Evolutionary conservation across 2,329 filamentous ascomycete species (phyloP), one percentile per base, ranked within the genome.

Genomic region (Dothideomycetes sp.): DNA sequence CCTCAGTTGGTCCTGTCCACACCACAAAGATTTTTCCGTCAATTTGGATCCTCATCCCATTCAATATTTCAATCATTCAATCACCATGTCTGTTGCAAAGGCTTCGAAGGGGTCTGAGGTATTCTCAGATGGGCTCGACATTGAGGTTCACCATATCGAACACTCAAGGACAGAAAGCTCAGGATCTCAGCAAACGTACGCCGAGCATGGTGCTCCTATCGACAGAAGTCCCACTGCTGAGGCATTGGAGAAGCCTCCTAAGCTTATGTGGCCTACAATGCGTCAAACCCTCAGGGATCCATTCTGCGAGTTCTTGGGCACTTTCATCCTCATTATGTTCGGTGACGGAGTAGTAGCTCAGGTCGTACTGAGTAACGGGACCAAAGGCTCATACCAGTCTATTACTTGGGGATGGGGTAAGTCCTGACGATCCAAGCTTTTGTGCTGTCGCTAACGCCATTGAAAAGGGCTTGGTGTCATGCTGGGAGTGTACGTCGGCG

Each of bases 261-360:
- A 62, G 18, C 51, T 70, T 4, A 50, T 58, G 18, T 82, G 78
- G 79, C 69, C 63, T 33, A 64, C 63, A 27, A 58, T 76, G 19
- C 67, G 78, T 30, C 59, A 64, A 15, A 50, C 59, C 19, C 62
- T 73, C 25, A 68, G 71, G 44, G 77, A 82, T 47, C 71, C 70
- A 1, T 75, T 82, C 48, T 74, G 76, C 1, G 78, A 84, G 49
- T 82, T 83, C 60, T 71, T 80, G 35, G 79, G 78, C 6, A 79
- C 75, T 10, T 78, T 84, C 63, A 70, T 80, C 41, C 59, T 84
- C 47, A 65, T 84, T 44, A 60, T 84, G 28, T 84, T 84, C 51
- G 80, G 80, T 4, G 74, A 84, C 46, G 80, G 78, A n/a, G 75
- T 76, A 41, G 76, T 84, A 15, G 80, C 80, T 3, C 81, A 84